These are phyloP conservation scores for Blakeslea trispora DNA, from an alignment of 371 early-diverging fungal species.

Conservation along the genomic window DNA sequence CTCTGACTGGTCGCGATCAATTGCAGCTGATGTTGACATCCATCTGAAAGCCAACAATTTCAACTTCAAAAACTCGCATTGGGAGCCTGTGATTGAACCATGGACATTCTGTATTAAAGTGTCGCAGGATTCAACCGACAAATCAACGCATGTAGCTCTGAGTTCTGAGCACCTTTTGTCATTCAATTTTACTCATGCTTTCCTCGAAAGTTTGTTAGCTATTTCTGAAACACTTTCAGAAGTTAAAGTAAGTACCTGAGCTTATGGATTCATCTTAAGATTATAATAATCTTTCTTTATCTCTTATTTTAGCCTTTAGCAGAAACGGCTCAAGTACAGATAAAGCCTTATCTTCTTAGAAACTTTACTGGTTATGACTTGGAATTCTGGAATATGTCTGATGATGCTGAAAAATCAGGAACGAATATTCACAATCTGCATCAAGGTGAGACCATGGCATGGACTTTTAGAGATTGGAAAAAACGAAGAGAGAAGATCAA, in stretches of 20 bases:
- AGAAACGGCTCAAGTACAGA: constrained; percentile 35
- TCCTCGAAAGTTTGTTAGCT: constrained; percentile 66
- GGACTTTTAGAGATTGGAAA: constrained; percentile 87
- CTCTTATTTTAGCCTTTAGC: constrained; percentile 25
- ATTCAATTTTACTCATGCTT: constrained; percentile 73
- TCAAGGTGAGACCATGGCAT: constrained; percentile 64
- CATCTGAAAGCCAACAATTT: constrained; percentile 80
- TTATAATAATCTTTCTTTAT: not conserved
- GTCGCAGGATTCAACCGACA: constrained; percentile 32
- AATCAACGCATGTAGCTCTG: constrained; percentile 45
- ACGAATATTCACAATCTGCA: constrained; percentile 48
- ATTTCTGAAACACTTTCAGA: constrained; percentile 35
- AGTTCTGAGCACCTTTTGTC: constrained; percentile 64
- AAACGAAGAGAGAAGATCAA: constrained; percentile 60
- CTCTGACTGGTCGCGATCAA: constrained; percentile 72
- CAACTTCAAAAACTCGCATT: constrained; percentile 86
- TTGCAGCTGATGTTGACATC: constrained; percentile 74
- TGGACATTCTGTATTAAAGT: constrained; percentile 57
- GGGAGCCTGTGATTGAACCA: constrained; percentile 90
- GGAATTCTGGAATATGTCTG: constrained; percentile 76
- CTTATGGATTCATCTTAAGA: no score
- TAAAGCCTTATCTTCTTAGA: constrained; percentile 69
- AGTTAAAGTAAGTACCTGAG: constrained; percentile 25
- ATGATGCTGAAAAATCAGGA: constrained; percentile 33
- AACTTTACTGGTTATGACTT: constrained; percentile 81